phyloP scores from a whole-genome alignment of 768 basidiomycete genomes.

The Lactarius deliciosus region DNA sequence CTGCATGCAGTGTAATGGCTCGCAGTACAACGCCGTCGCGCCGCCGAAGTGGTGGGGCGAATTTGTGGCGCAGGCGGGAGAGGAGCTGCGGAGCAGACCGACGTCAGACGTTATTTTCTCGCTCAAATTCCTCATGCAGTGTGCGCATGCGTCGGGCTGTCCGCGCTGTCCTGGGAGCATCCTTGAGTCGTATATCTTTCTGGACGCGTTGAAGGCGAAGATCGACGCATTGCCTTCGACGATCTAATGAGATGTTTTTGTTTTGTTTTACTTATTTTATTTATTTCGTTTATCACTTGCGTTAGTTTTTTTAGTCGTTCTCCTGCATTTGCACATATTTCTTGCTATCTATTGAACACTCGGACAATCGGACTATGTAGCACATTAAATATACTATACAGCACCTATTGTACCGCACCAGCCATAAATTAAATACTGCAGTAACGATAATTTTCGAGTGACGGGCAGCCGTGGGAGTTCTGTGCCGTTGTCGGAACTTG shows the following conservation, averaged over 20 bases:
- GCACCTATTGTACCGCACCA: not conserved
- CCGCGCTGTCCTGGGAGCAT: conserved; percentile 66
- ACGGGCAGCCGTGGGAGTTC: too few species aligned
- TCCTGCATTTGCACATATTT: not conserved
- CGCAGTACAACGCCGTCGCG: conserved; percentile 43
- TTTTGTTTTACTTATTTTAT: not conserved
- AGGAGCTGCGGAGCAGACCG: conserved; percentile 57
- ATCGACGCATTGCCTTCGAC: conserved; percentile 56
- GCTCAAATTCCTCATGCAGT: conserved; percentile 56
- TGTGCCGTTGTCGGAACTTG: too few species aligned
- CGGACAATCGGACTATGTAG: not conserved
- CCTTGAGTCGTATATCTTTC: conserved; percentile 56
- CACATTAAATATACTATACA: not conserved
- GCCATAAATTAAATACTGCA: too few species aligned
- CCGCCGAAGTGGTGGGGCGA: conserved; percentile 71
- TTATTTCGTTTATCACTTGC: not conserved
- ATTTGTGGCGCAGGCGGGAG: conserved; percentile 55
- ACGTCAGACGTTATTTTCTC: conserved; percentile 60
- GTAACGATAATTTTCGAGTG: too few species aligned
- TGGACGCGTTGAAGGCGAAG: conserved; percentile 51
- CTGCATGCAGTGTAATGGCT: conserved; percentile 69
- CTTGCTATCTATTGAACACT: conserved; percentile 1
- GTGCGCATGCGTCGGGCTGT: conserved; percentile 53
- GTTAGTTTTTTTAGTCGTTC: not conserved
- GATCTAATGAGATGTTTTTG: conserved; percentile 35